These are phyloP conservation scores for Clausena lansium DNA, from an alignment of 345 rosid species.

Conservation along the genomic window DNA sequence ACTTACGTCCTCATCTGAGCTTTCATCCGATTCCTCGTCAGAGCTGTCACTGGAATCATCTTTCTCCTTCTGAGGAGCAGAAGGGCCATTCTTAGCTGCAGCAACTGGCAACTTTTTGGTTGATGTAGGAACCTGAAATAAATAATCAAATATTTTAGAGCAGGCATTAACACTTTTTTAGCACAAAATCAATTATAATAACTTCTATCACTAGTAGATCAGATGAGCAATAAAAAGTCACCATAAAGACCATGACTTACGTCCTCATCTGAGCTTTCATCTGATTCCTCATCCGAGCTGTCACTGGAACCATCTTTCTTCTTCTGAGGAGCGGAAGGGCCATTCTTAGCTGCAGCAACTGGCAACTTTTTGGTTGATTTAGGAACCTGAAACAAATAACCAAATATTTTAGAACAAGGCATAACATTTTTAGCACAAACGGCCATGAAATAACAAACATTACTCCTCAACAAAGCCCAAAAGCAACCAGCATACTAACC, in stretches of 20 bases:
- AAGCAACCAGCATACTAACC: background rate
- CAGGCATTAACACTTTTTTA: background rate
- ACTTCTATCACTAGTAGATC: background rate
- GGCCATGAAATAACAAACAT: background rate
- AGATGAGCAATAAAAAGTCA: background rate
- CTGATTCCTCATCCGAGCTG: slow-evolving; percentile 31
- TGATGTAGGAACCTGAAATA: slow-evolving; percentile 27
- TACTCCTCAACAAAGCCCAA: background rate
- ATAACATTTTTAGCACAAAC: background rate
- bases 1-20: slow-evolving; percentile 28
- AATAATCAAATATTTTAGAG: background rate
- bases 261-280: slow-evolving; percentile 23
- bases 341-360: slow-evolving; percentile 27
- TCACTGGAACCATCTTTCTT: slow-evolving; percentile 27
- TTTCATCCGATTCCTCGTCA: slow-evolving; percentile 27
- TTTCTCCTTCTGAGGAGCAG: slow-evolving; percentile 26
- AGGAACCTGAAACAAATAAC: slow-evolving; percentile 21
- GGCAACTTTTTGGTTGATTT: slow-evolving; percentile 21
- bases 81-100: slow-evolving; percentile 22
- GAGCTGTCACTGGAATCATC: slow-evolving; percentile 26
- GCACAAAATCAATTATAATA: background rate
- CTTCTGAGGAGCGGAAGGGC: slow-evolving; percentile 11
- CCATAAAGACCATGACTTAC: slow-evolving; percentile 18
- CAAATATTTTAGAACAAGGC: background rate
- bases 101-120: slow-evolving; percentile 21